Evolutionary conservation across 2,329 filamentous ascomycete genomes (phyloP).

Genomic region (Aureobasidium sp.): DNA sequence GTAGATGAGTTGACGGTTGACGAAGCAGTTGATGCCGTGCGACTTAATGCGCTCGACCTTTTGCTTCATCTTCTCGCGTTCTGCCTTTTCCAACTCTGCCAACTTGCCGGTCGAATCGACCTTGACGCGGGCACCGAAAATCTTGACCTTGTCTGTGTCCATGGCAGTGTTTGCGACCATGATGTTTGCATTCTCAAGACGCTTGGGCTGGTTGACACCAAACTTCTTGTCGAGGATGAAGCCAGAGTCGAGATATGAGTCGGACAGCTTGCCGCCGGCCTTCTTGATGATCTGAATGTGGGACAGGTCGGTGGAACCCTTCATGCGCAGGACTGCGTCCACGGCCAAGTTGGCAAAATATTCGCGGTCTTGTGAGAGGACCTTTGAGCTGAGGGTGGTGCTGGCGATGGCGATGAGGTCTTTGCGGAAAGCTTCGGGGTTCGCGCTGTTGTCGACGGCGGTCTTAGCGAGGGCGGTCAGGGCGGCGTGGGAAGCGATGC

Average conservation of each 20-base stretch:
- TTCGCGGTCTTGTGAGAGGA: slow-evolving; percentile 84
- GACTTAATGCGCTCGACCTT: slow-evolving; percentile 99
- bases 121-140: slow-evolving; percentile 95
- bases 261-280: slow-evolving; percentile 90
- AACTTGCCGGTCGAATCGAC: slow-evolving; percentile 93
- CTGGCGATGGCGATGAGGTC: slow-evolving; percentile 85
- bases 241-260: slow-evolving; percentile 95
- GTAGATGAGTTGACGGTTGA: slow-evolving; percentile 98
- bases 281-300: slow-evolving; percentile 99
- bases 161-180: slow-evolving; percentile 96
- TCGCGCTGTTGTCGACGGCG: slow-evolving; percentile 83
- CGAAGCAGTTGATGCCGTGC: slow-evolving; percentile 99
- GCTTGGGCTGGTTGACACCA: slow-evolving; percentile 95
- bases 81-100: slow-evolving; percentile 95
- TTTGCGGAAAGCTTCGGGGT: slow-evolving; percentile 74
- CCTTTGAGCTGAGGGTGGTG: slow-evolving; percentile 95
- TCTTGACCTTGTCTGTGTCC: slow-evolving; percentile 99
- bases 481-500: slow-evolving; percentile 89
- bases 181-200: slow-evolving; percentile 96
- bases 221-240: slow-evolving; percentile 99
- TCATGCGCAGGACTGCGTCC: slow-evolving; percentile 83
- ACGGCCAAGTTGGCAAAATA: slow-evolving; percentile 86
- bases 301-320: slow-evolving; percentile 84
- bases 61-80: slow-evolving; percentile 98
- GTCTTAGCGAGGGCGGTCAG: slow-evolving; percentile 73